Evolutionary conservation across 129 eudicot species (phyloP), one percentile per base, ranked within the genome.

Genomic region (Flaveria ramosissima): DNA sequence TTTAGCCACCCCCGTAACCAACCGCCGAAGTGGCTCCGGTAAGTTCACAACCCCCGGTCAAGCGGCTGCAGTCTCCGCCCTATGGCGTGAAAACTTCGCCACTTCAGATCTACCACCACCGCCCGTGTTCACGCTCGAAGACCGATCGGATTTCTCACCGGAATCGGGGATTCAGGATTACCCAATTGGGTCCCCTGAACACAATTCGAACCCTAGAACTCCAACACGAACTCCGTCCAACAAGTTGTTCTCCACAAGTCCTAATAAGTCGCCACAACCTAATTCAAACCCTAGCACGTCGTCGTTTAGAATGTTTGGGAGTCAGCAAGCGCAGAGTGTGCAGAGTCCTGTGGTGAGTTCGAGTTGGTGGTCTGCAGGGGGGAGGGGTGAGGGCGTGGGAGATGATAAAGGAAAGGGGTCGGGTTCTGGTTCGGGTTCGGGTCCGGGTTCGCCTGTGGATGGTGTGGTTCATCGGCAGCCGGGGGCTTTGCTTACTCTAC

Each of bases 81-180:
- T 95, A 14, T 95, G 99, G 99, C 96, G 92, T 20, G 99, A 95
- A 78, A 95, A 91, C 73, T 95, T 95, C 59, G 74, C 99, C 32
- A 87, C 78, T 36, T 88, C 99, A 26, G 96, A 95, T 81, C 94
- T 95, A 1, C 99, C 99, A 2, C 99, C 99, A 9, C 97, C 99
- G 0, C 99, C 99, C 0, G 73, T 68, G 20, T 92, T 89, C 78
- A 95, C 99, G 42, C 92, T 95, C 6, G 99, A 91, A 61, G 99
- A 95, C 81, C 94, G 97, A 3, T 88, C 88, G 3, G 99, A 91
- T 56, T 77, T 87, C 64, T 91, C 99, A 2, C 97, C 99, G 0
- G 99, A 95, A 30, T 75, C 88, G 2, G 97, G 96, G 3, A 74
- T 87, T n/a, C 78, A 84, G 16, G 98, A 93, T 30, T 93, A 88